These are phyloP conservation scores for Paspalum vaginatum DNA, from an alignment of 176 grass and related monocot genomes.

Conservation along the genomic window DNA sequence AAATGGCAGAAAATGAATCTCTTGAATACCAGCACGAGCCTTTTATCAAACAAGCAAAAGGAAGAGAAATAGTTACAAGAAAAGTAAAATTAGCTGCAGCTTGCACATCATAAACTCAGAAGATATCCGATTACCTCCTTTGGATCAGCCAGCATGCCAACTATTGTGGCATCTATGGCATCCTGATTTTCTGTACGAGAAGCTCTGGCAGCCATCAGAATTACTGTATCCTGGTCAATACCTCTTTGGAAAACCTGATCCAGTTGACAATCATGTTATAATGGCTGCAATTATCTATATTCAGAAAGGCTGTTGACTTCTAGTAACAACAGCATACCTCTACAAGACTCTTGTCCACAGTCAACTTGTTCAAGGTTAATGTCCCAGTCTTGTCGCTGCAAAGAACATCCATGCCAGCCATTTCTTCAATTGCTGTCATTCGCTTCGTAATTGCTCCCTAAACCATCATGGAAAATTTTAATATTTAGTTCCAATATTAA, in stretches of 20 bases:
- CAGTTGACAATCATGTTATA: conserved; percentile 32
- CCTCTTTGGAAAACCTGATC: conserved; percentile 81
- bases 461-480: conserved; percentile 32
- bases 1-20: conserved; percentile 93
- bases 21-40: conserved; percentile 81
- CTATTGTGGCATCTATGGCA: conserved; percentile 93
- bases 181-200: conserved; percentile 92
- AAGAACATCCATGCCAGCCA: conserved; percentile 96
- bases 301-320: not conserved
- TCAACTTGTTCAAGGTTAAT: conserved; percentile 90
- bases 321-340: conserved; percentile 51
- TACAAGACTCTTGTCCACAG: conserved; percentile 84
- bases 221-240: conserved; percentile 63
- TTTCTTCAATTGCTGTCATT: conserved; percentile 98
- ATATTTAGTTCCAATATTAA: conserved; percentile 23
- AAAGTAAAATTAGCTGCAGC: not conserved
- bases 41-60: conserved; percentile 45
- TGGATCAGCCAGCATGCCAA: conserved; percentile 93
- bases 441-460: conserved; percentile 95
- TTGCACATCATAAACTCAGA: conserved; percentile 2
- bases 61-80: conserved; percentile 24
- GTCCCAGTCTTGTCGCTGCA: conserved; percentile 95
- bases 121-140: conserved; percentile 62
- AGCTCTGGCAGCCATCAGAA: conserved; percentile 88
- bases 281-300: not conserved